Evolutionary conservation across 2,329 filamentous ascomycete genomes (phyloP).

Genomic region (Monosporascus sp.): DNA sequence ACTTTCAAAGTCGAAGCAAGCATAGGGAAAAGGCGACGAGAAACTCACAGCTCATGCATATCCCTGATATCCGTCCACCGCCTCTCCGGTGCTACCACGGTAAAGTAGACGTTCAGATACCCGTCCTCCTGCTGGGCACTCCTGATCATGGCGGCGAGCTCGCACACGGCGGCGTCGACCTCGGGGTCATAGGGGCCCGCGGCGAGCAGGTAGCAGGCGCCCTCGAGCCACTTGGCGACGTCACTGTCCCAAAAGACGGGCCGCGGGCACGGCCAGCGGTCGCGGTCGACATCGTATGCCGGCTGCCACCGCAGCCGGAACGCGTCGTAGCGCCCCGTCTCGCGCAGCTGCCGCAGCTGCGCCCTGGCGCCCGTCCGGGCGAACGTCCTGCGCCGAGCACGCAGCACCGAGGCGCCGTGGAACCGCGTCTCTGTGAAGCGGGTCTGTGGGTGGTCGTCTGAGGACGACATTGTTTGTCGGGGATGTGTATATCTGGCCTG

Average conservation of each 20-base stretch:
- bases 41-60: slow-evolving; percentile 52
- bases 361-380: slow-evolving; percentile 37
- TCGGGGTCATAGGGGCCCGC: slow-evolving; percentile 34
- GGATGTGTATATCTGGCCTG: background rate
- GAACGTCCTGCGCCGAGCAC: slow-evolving; percentile 27
- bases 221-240: slow-evolving; percentile 57
- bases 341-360: slow-evolving; percentile 47
- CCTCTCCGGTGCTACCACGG: slow-evolving; percentile 50
- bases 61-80: slow-evolving; percentile 56
- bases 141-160: slow-evolving; percentile 54
- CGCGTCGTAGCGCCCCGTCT: slow-evolving; percentile 51
- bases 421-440: slow-evolving; percentile 32
- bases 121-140: slow-evolving; percentile 54
- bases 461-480: slow-evolving; percentile 47
- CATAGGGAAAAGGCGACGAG: background rate
- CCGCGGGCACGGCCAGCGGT: slow-evolving; percentile 52
- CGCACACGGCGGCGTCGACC: slow-evolving; percentile 45
- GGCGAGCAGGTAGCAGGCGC: slow-evolving; percentile 51
- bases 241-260: slow-evolving; percentile 56
- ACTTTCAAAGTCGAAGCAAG: background rate
- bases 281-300: slow-evolving; percentile 41
- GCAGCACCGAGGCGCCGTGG: slow-evolving; percentile 30
- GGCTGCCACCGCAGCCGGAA: slow-evolving; percentile 55
- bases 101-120: slow-evolving; percentile 60
- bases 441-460: slow-evolving; percentile 26